Conservation (phyloP, 176 grass and related monocot genomes). For the Aegilops sharonensis region DNA sequence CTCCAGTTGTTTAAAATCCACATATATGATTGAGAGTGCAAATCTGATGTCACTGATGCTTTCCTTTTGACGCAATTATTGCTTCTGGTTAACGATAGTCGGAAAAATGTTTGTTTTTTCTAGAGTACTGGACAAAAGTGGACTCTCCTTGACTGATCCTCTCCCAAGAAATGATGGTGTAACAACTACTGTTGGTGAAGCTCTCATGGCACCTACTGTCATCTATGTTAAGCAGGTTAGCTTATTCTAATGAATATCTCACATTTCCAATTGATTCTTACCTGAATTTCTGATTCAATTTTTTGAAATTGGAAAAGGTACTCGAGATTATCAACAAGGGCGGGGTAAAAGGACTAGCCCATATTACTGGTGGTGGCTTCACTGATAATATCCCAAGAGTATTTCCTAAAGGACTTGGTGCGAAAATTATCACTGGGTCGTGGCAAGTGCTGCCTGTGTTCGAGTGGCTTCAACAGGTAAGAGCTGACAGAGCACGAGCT, state of each 20-base stretch:
- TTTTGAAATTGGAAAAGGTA: constrained; percentile 47
- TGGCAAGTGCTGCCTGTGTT: constrained; percentile 81
- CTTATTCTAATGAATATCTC: background rate
- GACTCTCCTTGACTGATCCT: constrained; percentile 63
- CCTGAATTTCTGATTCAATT: background rate
- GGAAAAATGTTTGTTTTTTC: background rate
- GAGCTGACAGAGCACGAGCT: background rate
- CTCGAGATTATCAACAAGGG: constrained; percentile 77
- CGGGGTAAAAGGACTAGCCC: constrained; percentile 87
- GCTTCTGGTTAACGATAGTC: background rate
- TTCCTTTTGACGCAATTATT: background rate
- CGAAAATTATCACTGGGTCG: constrained; percentile 55
- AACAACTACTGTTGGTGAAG: constrained; percentile 74
- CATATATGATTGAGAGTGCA: background rate
- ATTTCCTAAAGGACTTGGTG: constrained; percentile 70
- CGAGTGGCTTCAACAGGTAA: constrained; percentile 73
- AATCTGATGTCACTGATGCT: background rate
- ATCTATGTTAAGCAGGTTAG: constrained; percentile 96
- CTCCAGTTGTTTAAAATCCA: background rate
- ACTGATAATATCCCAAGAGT: constrained; percentile 88
- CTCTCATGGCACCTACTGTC: constrained; percentile 91
- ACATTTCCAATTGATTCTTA: background rate
- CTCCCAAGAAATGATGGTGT: constrained; percentile 62
- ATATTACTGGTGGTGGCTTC: constrained; percentile 92
- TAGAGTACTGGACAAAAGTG: constrained; percentile 77